phyloP scores from a whole-genome alignment of 1,284 basidiomycete genomes.

The Tremellales sp. region DNA sequence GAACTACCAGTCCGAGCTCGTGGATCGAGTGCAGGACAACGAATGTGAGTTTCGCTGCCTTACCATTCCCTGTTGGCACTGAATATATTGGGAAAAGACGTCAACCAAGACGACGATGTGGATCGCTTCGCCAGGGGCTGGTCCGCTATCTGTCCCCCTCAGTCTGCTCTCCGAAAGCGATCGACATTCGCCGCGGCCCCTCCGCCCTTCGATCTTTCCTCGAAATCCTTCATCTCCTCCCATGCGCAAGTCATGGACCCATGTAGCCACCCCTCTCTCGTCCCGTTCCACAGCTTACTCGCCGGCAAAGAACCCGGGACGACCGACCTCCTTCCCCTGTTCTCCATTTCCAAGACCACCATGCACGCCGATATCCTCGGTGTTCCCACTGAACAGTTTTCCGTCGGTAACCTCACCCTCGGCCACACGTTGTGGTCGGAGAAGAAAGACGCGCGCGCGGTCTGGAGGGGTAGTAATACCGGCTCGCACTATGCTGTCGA shows the following conservation, averaged over 20 bases:
- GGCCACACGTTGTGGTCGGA: conserved; percentile 32
- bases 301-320: conserved; percentile 28
- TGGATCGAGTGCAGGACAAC: conserved; percentile 50
- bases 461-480: conserved; percentile 47
- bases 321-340: conserved; percentile 32
- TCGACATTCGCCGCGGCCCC: background rate
- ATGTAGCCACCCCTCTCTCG: conserved; percentile 36
- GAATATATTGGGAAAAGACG: conserved; percentile 7
- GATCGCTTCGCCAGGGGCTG: conserved; percentile 28
- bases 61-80: background rate
- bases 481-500: conserved; percentile 26
- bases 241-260: conserved; percentile 34
- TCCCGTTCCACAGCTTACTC: conserved; percentile 36
- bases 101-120: conserved; percentile 27
- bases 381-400: conserved; percentile 46
- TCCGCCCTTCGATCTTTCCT: background rate
- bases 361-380: conserved; percentile 44
- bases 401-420: conserved; percentile 7
- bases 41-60: conserved; percentile 45
- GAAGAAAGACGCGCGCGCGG: conserved; percentile 25
- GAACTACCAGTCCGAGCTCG: conserved; percentile 49
- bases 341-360: conserved; percentile 40
- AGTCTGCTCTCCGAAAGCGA: too few species aligned
- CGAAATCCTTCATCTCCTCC: conserved; percentile 38
- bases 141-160: conserved; percentile 24